Evolutionary conservation across 768 basidiomycete species (phyloP).

Genomic region (Naganishia kalamii): DNA sequence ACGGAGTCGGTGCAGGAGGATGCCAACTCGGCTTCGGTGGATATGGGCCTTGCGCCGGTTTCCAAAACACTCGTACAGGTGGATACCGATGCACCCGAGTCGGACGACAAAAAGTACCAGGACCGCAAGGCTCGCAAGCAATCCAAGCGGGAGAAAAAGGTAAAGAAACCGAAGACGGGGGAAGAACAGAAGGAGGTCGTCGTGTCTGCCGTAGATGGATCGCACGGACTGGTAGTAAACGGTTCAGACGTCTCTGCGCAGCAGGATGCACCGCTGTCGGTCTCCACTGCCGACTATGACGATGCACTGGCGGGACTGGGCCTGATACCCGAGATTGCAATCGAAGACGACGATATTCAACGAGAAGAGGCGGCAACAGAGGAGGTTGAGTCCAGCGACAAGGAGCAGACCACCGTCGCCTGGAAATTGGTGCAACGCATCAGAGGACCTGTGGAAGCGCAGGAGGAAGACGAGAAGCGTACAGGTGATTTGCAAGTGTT

Average conservation of each 20-base stretch:
- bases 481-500: constrained; percentile 22
- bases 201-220: too few relatives aligned
- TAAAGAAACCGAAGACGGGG: background rate
- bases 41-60: background rate
- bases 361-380: background rate
- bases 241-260: background rate
- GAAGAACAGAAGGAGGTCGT: background rate
- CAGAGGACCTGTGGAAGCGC: constrained; percentile 34
- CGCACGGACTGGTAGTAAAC: background rate
- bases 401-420: background rate
- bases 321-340: background rate
- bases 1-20: background rate
- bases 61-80: too few relatives aligned
- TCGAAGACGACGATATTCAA: background rate
- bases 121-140: constrained; percentile 11
- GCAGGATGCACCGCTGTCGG: background rate
- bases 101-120: background rate
- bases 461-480: constrained; percentile 29
- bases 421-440: constrained; percentile 30
- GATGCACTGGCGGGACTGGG: background rate
- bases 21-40: background rate
- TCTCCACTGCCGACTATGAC: background rate
- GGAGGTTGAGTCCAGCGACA: background rate
- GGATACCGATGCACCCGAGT: background rate
- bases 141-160: constrained; percentile 6